phyloP scores from a whole-genome alignment of 148 eudicot genomes.

The Talinum fruticosum region DNA sequence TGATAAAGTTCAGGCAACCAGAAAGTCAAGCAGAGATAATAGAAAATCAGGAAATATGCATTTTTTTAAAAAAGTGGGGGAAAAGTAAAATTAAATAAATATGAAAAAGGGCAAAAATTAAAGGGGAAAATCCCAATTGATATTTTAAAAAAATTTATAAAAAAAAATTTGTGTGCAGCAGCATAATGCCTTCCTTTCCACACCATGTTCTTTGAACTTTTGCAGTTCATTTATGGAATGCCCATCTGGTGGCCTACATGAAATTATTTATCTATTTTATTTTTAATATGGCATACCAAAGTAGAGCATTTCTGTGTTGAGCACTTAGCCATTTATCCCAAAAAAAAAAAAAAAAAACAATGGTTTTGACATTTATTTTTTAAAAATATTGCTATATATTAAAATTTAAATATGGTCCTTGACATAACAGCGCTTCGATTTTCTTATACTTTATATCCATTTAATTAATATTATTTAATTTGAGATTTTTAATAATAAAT shows the following conservation, averaged over 20 bases:
- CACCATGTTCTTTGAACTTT: not conserved
- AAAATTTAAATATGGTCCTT: no score
- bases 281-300: no score
- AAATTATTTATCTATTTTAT: no score
- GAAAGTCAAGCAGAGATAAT: slow-evolving; percentile 1
- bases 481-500: no score
- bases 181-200: not conserved
- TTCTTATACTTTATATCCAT: no score
- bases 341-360: no score
- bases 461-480: no score
- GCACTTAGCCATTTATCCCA: not conserved
- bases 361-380: no score
- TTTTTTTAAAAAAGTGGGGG: not conserved
- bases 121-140: not conserved
- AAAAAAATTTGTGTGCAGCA: not conserved
- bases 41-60: slow-evolving; percentile 6
- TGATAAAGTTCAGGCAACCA: not conserved
- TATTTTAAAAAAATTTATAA: not conserved
- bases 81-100: not conserved
- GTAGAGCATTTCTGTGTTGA: slow-evolving; percentile 1
- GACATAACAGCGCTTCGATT: no score
- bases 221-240: not conserved
- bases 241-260: not conserved
- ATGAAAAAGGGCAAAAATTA: not conserved
- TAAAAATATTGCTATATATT: no score